Evolutionary conservation across 2,329 filamentous ascomycete genomes (phyloP), one percentile per base, ranked within the genome.

Genomic region (Monosporascus sp.): DNA sequence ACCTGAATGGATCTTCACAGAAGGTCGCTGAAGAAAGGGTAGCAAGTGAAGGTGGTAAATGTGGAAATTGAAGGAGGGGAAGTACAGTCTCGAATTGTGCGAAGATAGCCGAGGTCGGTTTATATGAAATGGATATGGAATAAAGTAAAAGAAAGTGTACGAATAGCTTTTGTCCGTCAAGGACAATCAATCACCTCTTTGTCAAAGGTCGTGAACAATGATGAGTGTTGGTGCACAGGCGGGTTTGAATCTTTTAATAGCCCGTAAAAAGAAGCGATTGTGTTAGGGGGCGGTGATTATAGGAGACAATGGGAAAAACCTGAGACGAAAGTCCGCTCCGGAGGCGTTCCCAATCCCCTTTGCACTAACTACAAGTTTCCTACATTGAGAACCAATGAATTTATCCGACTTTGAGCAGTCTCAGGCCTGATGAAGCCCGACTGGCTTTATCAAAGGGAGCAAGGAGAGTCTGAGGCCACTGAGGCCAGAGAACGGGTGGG

Each of bases 351-450:
- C 52, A 47, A 49, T 53, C 50, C 60, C 60, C 63, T 66, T 62
- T 55, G 60, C 58, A 62, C 64, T 57, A 53, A 60, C 48, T 50
- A 58, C 43, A 45, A 56, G 54, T 57, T 60, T 56, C 55, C 48
- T 52, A n/a, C 48, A 25, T 37, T 49, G 49, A 47, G 44, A 56
- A 51, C 65, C 64, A 67, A 66, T 66, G 43, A 47, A 62, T 63
- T 48, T 39, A 14, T 37, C 52, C 48, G 50, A 58, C 60, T 56
- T 57, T 55, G 59, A 55, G 48, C 37, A 51, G 51, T 63, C 56
- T 65, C 59, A 58, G 57, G 58, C 60, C 59, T 49, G 51, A 61
- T 55, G 54, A 59, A 56, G 58, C 58, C 53, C 37, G 52, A 55
- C 50, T 51, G 38, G 24, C 54, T 53, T 58, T 55, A 54, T 53